Conservation (phyloP, 2,329 filamentous ascomycete species). For the Pestalotiopsis sp. region DNA sequence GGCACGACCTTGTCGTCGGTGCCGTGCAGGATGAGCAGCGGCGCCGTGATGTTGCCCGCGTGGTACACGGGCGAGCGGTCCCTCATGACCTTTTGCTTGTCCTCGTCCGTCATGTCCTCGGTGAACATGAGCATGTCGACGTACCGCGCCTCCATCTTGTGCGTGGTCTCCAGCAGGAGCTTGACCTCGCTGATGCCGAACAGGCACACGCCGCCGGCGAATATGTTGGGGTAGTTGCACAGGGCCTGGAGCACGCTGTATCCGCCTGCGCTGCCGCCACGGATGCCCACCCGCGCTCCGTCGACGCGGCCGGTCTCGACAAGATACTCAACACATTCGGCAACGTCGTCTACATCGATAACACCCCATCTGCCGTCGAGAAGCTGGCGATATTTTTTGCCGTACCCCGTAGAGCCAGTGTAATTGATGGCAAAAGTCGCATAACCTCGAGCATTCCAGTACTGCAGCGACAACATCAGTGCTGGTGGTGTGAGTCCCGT, state of each 20-base stretch:
- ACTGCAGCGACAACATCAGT: constrained; percentile 48
- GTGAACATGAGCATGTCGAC: constrained; percentile 45
- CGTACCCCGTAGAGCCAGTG: constrained; percentile 53
- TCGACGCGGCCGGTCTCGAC: constrained; percentile 38
- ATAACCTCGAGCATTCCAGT: constrained; percentile 57
- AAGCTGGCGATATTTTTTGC: constrained; percentile 49
- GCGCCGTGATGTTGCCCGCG: constrained; percentile 48
- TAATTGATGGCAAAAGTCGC: constrained; percentile 55
- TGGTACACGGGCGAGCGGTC: constrained; percentile 52
- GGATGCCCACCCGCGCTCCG: constrained; percentile 45
- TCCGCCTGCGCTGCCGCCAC: constrained; percentile 54
- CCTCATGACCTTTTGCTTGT: constrained; percentile 42
- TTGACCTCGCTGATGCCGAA: constrained; percentile 56
- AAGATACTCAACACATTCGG: constrained; percentile 47
- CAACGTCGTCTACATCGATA: constrained; percentile 52
- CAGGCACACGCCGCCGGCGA: constrained; percentile 50
- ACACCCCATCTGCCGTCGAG: constrained; percentile 54
- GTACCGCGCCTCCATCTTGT: constrained; percentile 60
- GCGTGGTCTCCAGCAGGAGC: constrained; percentile 47
- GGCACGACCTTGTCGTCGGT: constrained; percentile 60
- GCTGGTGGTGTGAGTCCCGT: constrained; percentile 45
- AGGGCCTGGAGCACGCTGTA: constrained; percentile 55
- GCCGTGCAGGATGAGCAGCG: constrained; percentile 60
- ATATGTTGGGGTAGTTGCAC: constrained; percentile 46
- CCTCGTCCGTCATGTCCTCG: constrained; percentile 34